Percentiles rank a stretch among this genome's conserved stretches.
Evolutionary conservation across 2,329 filamentous ascomycete genomes (phyloP).

Genomic region (Sporothrix variecibatus): DNA sequence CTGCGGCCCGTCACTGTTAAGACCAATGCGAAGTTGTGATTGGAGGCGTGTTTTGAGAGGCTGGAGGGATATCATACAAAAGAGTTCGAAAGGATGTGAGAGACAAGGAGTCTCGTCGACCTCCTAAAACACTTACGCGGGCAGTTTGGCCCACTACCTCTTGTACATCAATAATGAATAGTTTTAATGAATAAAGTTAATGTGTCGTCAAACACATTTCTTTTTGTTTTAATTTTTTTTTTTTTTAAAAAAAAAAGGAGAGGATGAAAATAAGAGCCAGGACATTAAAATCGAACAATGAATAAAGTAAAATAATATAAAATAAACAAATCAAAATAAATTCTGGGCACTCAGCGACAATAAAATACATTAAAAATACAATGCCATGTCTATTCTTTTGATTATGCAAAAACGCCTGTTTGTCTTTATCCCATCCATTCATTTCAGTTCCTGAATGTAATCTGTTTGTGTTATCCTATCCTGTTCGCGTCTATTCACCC

Average conservation of each 20-base stretch:
- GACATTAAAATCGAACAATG: neutral
- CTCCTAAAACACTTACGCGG: neutral
- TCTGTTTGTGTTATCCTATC: neutral
- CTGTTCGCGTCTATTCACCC: neutral
- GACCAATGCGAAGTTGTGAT: conserved; percentile 6
- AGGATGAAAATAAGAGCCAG: neutral
- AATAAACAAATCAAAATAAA: neutral
- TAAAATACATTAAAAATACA: neutral
- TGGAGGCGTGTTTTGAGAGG: no score
- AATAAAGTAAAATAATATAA: neutral
- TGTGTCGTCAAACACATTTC: no score
- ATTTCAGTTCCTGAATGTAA: neutral
- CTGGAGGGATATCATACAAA: neutral
- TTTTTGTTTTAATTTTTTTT: neutral
- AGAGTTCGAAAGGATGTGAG: neutral
- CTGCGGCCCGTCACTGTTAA: conserved; percentile 31
- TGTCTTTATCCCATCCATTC: neutral
- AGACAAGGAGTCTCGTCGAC: neutral
- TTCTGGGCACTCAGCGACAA: neutral
- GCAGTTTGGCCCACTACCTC: neutral
- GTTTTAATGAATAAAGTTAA: neutral
- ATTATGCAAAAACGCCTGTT: neutral
- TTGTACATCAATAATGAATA: neutral
- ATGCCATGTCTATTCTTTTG: neutral
- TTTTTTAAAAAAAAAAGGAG: neutral